Conservation (phyloP, 192 early-diverging fungal genomes). For the Rhizoclosmatium globosum region DNA sequence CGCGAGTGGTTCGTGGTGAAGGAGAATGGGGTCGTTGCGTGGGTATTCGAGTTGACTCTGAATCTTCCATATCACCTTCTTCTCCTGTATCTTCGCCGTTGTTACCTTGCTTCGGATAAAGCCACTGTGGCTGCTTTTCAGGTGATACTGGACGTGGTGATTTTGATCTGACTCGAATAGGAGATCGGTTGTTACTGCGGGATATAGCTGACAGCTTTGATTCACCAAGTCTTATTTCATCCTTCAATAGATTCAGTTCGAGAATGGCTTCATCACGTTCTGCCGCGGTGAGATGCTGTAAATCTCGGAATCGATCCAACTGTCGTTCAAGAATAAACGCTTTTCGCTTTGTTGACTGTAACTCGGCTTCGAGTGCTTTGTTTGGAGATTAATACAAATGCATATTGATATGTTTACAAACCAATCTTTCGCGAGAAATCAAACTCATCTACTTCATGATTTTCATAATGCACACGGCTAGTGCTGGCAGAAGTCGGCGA, state of each 20-base stretch:
- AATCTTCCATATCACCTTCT: constrained; percentile 14
- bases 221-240: constrained; percentile 23
- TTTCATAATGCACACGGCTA: background rate
- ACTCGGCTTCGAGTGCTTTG: constrained; percentile 20
- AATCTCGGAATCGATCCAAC: constrained; percentile 28
- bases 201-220: background rate
- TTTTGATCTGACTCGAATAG: background rate
- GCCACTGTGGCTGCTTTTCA: background rate
- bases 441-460: background rate
- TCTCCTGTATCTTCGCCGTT: constrained; percentile 3
- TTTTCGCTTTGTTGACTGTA: constrained; percentile 20
- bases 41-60: background rate
- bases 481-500: background rate
- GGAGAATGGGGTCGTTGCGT: background rate
- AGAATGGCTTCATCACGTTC: constrained; percentile 34
- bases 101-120: no score
- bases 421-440: background rate
- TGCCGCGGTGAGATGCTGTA: constrained; percentile 30
- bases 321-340: constrained; percentile 33
- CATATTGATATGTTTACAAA: background rate
- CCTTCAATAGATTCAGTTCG: constrained; percentile 28
- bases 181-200: background rate
- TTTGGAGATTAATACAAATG: background rate
- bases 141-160: background rate
- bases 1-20: background rate